Conservation (phyloP, 257 asterid species). For the Salvia miltiorrhiza region DNA sequence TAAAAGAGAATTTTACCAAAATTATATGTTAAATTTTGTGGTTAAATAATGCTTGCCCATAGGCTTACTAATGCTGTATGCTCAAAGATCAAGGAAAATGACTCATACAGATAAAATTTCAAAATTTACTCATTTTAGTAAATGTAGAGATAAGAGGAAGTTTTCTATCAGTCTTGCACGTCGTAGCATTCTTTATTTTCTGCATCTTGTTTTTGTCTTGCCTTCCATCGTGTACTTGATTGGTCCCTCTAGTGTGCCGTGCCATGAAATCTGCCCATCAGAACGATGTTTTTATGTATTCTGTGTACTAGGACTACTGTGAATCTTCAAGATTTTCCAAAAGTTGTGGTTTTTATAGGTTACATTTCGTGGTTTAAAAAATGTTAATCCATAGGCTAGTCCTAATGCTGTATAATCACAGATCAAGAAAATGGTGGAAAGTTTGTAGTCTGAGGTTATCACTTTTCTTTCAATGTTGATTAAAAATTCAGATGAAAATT, state of each 20-base stretch:
- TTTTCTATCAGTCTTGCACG: background rate
- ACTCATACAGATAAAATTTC: background rate
- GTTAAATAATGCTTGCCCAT: background rate
- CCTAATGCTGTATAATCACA: background rate
- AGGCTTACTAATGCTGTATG: background rate
- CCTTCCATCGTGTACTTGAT: background rate
- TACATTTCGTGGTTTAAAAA: background rate
- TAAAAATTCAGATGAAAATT: background rate
- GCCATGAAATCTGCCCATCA: background rate
- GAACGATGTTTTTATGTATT: background rate
- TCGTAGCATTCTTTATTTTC: background rate
- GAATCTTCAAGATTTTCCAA: background rate
- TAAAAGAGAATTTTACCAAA: background rate
- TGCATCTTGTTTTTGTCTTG: background rate
- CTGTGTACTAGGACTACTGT: background rate
- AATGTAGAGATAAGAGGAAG: background rate
- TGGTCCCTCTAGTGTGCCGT: background rate
- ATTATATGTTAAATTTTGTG: background rate
- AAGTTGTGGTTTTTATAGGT: background rate
- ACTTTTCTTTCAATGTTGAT: background rate
- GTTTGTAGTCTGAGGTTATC: background rate
- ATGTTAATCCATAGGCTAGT: background rate
- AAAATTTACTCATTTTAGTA: background rate
- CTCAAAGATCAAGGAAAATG: background rate
- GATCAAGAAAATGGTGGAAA: background rate